A percentile compares a stretch with the other conserved stretches of the same genome.
Conservation (phyloP, 352 stramenopile species). For the Globisporangium nagaii region DNA sequence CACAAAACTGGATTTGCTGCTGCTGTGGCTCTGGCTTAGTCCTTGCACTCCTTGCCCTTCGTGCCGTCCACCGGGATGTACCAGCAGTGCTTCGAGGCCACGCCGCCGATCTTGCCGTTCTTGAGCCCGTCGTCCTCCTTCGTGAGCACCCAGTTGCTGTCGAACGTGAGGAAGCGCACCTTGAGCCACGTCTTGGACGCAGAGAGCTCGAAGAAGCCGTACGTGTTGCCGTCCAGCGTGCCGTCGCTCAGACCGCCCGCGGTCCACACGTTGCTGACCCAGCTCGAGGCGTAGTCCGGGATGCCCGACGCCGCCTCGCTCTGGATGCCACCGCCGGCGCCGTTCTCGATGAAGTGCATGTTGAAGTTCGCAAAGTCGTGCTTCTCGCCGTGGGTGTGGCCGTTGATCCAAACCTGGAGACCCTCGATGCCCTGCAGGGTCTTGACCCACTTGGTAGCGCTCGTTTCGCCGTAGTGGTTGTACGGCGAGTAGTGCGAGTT, state of each 20-base stretch:
- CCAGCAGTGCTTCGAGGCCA: slow-evolving; percentile 33
- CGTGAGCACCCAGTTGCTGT: slow-evolving; percentile 27
- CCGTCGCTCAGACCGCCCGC: slow-evolving; percentile 16
- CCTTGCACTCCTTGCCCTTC: slow-evolving; percentile 20
- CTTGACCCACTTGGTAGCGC: slow-evolving; percentile 56
- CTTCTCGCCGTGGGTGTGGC: slow-evolving; percentile 73
- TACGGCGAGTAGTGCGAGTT: slow-evolving; percentile 81
- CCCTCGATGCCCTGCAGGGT: slow-evolving; percentile 31
- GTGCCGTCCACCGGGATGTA: slow-evolving; percentile 34
- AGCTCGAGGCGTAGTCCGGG: slow-evolving; percentile 29
- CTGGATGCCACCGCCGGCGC: slow-evolving; percentile 70
- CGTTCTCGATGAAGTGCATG: slow-evolving; percentile 74
- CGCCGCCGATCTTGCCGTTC: slow-evolving; percentile 11
- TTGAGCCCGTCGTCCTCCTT: slow-evolving; percentile 17
- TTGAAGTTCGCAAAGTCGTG: slow-evolving; percentile 53
- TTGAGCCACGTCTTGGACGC: slow-evolving; percentile 29
- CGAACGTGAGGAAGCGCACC: slow-evolving; percentile 35
- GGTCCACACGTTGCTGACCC: slow-evolving; percentile 21
- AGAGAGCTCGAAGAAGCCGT: slow-evolving; percentile 32
- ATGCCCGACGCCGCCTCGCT: slow-evolving; percentile 76
- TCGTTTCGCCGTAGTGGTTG: slow-evolving; percentile 52
- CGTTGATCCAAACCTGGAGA: slow-evolving; percentile 63
- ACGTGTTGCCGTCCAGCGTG: slow-evolving; percentile 24
- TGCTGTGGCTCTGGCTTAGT: background rate
- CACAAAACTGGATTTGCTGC: slow-evolving; percentile 1